phyloP scores from a whole-genome alignment of 2,329 filamentous ascomycete genomes.

The Aspergillus sp. region DNA sequence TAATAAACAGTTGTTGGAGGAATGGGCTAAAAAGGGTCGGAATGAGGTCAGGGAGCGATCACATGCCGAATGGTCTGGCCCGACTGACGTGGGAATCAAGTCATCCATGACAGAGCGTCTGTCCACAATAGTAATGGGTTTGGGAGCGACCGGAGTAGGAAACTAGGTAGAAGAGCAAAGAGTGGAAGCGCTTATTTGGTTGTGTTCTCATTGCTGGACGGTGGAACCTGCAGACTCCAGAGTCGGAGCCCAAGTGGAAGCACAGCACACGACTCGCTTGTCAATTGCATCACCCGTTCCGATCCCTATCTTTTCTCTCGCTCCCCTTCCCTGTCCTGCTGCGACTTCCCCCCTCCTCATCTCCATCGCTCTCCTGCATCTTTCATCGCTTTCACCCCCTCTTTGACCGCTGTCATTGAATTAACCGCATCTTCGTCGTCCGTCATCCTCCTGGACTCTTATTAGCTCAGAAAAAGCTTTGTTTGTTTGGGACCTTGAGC shows the following conservation, averaged over 20 bases:
- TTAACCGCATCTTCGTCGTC: conserved; percentile 9
- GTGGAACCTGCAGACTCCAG: conserved; percentile 11
- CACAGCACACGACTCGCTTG: conserved; percentile 23
- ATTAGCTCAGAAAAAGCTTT: conserved; percentile 11
- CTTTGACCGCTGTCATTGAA: conserved; percentile 4
- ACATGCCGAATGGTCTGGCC: conserved; percentile 14
- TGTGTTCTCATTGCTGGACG: background rate
- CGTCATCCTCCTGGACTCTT: conserved; percentile 10
- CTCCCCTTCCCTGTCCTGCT: conserved; percentile 18
- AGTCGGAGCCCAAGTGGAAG: conserved; percentile 12
- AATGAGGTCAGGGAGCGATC: conserved; percentile 3
- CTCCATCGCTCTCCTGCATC: background rate
- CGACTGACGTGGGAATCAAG: conserved; percentile 8
- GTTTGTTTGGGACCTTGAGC: conserved; percentile 11
- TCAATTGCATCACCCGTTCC: conserved; percentile 21
- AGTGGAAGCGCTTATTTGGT: background rate
- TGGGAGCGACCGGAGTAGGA: background rate
- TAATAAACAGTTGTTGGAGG: too few species aligned
- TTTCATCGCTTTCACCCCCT: conserved; percentile 18
- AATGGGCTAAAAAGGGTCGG: background rate
- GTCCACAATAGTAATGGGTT: background rate
- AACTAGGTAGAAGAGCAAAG: background rate
- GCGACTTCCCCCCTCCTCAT: background rate
- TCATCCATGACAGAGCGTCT: background rate
- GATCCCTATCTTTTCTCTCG: conserved; percentile 10